Evolutionary conservation across 2,329 filamentous ascomycete species (phyloP).

Genomic region (Mollisiaceae sp.): DNA sequence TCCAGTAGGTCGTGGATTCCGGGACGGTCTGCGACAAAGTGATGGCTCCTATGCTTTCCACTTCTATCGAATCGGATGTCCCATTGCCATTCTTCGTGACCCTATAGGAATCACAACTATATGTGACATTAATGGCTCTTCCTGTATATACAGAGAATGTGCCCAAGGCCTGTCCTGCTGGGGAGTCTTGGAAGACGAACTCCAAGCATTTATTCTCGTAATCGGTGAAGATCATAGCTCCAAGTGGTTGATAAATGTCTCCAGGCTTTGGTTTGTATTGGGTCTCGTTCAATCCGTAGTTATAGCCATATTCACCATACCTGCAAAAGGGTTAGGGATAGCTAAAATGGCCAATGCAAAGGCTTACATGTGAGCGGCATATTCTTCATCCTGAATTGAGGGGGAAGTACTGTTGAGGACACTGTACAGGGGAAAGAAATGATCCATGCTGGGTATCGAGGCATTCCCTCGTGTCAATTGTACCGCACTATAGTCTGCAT

Average conservation of each 20-base stretch:
- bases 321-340: constrained; percentile 33
- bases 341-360: not conserved
- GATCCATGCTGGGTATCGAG: constrained; percentile 45
- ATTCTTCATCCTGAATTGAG: constrained; percentile 45
- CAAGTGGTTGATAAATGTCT: constrained; percentile 19
- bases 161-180: constrained; percentile 14
- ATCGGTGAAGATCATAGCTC: constrained; percentile 29
- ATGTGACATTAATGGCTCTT: constrained; percentile 42
- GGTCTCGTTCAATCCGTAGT: constrained; percentile 34
- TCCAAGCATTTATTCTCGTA: constrained; percentile 33
- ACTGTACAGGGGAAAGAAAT: constrained; percentile 43
- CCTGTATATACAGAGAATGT: constrained; percentile 42
- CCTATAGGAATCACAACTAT: constrained; percentile 41
- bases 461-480: constrained; percentile 45
- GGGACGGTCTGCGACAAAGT: constrained; percentile 36
- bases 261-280: constrained; percentile 40
- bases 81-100: constrained; percentile 45
- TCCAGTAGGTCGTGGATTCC: constrained; percentile 47
- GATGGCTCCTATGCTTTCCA: constrained; percentile 37
- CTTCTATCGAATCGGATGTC: constrained; percentile 35
- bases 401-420: constrained; percentile 21
- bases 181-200: constrained; percentile 48
- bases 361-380: constrained; percentile 49
- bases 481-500: constrained; percentile 44
- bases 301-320: constrained; percentile 47